Evolutionary conservation across 73 alveolate genomes (phyloP), one percentile per base, ranked within the genome.

Genomic region (Diophrys appendiculata): DNA sequence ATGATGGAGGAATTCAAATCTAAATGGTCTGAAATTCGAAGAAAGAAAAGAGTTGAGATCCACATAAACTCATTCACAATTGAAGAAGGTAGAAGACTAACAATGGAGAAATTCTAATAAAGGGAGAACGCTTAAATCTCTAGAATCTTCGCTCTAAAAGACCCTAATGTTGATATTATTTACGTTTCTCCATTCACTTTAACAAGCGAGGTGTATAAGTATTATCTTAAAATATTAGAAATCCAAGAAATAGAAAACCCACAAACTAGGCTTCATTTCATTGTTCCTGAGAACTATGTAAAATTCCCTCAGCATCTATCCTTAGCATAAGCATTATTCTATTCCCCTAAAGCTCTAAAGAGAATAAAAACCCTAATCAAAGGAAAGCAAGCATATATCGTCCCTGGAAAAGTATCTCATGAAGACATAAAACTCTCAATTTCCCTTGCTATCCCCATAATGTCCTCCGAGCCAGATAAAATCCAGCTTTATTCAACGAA

Each of bases 61-160:
- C 95, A 88, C 34, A 76, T 88, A 54, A 82, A 81, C 76, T 55
- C 52, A 29, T 72, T 60, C 32, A 29, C 69, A 18, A 54, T 84
- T 25, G 11, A 70, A 3, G 97, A 94, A 81, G 78, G 82, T 79
- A 75, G 88, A 84, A 87, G 98, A 76, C 68, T 91, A 30, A 84
- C 98, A 0, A 92, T 94, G 87, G 98, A 96, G 34, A 93, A 96
- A 76, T 90, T 92, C 83, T 80, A 75, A 54, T 94, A 92, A 80
- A 87, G 95, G 72, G 96, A 96, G 31, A 88, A 88, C 71, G 77
- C 91, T 32, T 75, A 88, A 67, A 82, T 88, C 31, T 82, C 90
- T 13, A 81, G 95, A 69, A 82, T 88, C 31, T 77, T 88, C 31
- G 67, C 83, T 30, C 81, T 88, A 43, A 81, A 79, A 35, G 95